Evolutionary conservation across 1,139 yeast species (phyloP), one percentile per base, ranked within the genome.

Genomic region (Geotrichum siamense): DNA sequence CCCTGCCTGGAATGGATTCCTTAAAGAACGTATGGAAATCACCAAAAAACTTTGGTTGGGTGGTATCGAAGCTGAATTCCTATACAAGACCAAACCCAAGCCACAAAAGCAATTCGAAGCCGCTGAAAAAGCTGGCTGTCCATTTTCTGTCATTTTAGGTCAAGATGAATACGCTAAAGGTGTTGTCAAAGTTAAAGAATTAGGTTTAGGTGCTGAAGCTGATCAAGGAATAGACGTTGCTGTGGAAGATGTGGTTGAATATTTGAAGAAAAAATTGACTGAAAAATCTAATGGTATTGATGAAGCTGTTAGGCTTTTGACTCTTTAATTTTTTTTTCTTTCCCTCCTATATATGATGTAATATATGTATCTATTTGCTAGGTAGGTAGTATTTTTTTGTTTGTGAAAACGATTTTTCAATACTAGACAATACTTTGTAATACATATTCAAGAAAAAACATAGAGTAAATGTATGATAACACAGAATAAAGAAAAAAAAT

Each of bases 81-180:
- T 89, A 53, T 91, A 84, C 72, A 91, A 91, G 67, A 75, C 84
- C 46, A 91, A 91, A 69, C 94, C 94, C 45, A 91, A 91, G 63
- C 82, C 86, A 49, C 82, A 94, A 63, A 91, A 89, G 64, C 98
- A 91, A 68, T 91, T 91, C 53, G 97, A 89, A 57, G 94, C 96
- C 44, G 97, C 98, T 37, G 98, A 91, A 57, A 87, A 86, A 65
- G 72, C 87, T 2, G 97, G 96, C 31, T 86, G 95, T 55, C 81
- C 89, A 48, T 59, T 87, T 42, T 96, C 94, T 3, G 95, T 91
- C 34, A 91, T 91, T 53, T 71, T 91, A 48, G 98, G 98, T 56
- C 93, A 91, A 64, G 96, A 89, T 62, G 98, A 91, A 65, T 86
- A 68, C 57, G 76, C 79, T 20, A 77, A 76, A 55, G 96, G 96